Evolutionary conservation across 1,284 basidiomycete genomes (phyloP).

Genomic region (Trichosporon inkin): DNA sequence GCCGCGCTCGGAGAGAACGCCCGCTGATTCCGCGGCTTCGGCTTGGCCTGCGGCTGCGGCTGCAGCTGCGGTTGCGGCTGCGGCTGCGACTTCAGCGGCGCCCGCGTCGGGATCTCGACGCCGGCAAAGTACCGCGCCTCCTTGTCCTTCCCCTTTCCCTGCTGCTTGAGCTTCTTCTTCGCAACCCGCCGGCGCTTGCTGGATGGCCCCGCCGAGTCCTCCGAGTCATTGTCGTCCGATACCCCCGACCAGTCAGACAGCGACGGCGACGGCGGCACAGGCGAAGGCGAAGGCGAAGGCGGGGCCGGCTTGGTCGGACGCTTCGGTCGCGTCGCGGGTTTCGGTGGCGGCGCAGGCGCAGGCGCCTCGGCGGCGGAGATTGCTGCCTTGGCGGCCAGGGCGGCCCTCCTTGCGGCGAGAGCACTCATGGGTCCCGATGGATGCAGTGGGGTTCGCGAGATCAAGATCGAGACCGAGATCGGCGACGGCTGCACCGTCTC

Average conservation of each 20-base stretch:
- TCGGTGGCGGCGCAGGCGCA: neutral
- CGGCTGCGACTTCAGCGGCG: neutral
- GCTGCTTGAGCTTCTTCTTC: conserved; percentile 15
- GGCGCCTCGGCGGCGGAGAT: neutral
- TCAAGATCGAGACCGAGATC: neutral
- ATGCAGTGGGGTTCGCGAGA: neutral
- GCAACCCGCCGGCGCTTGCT: conserved; percentile 16
- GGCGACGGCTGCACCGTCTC: too few relatives aligned
- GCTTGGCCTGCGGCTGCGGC: too few relatives aligned
- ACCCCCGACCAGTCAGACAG: conserved; percentile 10
- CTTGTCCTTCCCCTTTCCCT: conserved; percentile 8
- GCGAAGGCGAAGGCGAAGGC: too few relatives aligned
- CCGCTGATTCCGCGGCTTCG: conserved; percentile 5
- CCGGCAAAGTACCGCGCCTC: conserved; percentile 6
- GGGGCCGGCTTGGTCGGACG: neutral
- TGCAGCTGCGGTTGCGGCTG: neutral
- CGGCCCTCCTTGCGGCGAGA: conserved; percentile 32
- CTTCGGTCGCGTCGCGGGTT: neutral
- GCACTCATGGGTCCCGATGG: conserved; percentile 27
- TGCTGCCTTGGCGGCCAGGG: conserved; percentile 16
- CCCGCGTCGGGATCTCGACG: neutral
- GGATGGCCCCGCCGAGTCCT: conserved; percentile 9
- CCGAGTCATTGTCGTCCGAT: conserved; percentile 4
- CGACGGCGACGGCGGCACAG: conserved; percentile 7
- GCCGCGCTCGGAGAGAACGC: conserved; percentile 39